Evolutionary conservation across 2,329 filamentous ascomycete species (phyloP).

Genomic region (Diplodia intermedia): DNA sequence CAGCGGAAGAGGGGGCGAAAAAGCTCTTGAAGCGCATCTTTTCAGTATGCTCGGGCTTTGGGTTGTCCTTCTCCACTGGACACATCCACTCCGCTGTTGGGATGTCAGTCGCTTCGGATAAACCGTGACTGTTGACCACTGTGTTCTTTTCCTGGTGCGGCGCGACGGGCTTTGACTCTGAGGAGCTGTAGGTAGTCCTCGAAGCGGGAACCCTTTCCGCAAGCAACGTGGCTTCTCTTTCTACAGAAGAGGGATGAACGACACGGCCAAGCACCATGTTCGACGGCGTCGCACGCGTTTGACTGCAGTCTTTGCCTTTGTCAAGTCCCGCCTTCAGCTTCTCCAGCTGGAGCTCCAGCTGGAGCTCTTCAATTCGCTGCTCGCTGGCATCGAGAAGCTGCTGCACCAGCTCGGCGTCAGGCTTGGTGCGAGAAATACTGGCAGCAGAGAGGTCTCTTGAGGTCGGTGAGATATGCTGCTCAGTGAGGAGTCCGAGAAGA

Average conservation of each 20-base stretch:
- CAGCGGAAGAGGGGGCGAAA: background rate
- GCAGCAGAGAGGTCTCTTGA: background rate
- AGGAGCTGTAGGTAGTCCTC: background rate
- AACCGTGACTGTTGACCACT: background rate
- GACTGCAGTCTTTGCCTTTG: background rate
- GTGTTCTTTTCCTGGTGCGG: background rate
- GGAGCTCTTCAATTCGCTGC: conserved; percentile 6
- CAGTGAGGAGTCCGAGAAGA: background rate
- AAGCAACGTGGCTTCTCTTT: background rate
- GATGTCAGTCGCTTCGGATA: background rate
- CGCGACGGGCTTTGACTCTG: background rate
- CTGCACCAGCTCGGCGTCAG: background rate
- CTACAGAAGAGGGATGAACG: background rate
- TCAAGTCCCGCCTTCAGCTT: background rate
- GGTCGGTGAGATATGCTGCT: background rate
- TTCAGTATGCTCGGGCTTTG: background rate
- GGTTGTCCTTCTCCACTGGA: background rate
- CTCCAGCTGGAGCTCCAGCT: background rate
- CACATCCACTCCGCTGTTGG: conserved; percentile 16
- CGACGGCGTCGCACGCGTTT: background rate
- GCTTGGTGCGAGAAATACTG: too few relatives aligned
- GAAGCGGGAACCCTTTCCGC: background rate
- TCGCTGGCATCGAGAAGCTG: background rate
- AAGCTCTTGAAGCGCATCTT: background rate
- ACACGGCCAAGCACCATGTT: background rate